These are phyloP conservation scores for Calophaca sinica DNA, from an alignment of 306 rosid genomes.

Conservation along the genomic window DNA sequence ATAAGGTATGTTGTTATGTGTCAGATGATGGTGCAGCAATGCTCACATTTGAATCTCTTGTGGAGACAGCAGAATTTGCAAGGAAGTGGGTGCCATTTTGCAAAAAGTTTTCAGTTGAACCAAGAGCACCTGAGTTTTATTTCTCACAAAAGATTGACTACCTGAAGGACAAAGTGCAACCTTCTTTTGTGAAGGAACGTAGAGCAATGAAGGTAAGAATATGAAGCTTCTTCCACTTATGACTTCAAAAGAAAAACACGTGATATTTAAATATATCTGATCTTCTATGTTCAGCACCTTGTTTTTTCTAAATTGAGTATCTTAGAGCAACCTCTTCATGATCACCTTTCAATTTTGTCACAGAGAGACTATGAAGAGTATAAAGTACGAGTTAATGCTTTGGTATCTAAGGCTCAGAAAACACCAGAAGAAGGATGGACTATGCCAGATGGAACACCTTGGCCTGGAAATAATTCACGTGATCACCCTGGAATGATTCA, in stretches of 20 bases:
- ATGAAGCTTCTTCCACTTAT: conserved; percentile 34
- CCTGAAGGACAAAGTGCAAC: conserved; percentile 91
- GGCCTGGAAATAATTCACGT: conserved; percentile 96
- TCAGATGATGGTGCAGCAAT: conserved; percentile 99
- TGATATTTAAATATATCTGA: conserved; percentile 24
- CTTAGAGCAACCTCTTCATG: conserved; percentile 32
- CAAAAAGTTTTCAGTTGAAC: conserved; percentile 88
- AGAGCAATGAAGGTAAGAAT: conserved; percentile 92
- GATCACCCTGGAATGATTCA: conserved; percentile 99
- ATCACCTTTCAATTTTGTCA: conserved; percentile 17
- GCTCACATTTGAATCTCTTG: conserved; percentile 92
- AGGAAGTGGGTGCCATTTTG: conserved; percentile 98
- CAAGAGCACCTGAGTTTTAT: conserved; percentile 98
- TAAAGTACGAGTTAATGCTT: conserved; percentile 88
- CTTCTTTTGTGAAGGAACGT: conserved; percentile 98
- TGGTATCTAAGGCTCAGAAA: conserved; percentile 96
- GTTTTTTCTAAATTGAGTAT: conserved; percentile 7
- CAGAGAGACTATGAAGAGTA: conserved; percentile 97
- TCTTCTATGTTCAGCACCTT: conserved; percentile 2
- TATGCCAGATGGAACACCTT: conserved; percentile 96
- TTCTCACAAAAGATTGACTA: conserved; percentile 98
- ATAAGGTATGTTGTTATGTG: conserved; percentile 93
- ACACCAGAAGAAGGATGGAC: conserved; percentile 98
- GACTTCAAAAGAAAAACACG: background rate
- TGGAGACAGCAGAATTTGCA: conserved; percentile 94